Percentiles rank a stretch among this genome's conserved stretches.
These are phyloP conservation scores for Aspergillus floridensis DNA, from an alignment of 2,329 filamentous ascomycete species.

Conservation along the genomic window DNA sequence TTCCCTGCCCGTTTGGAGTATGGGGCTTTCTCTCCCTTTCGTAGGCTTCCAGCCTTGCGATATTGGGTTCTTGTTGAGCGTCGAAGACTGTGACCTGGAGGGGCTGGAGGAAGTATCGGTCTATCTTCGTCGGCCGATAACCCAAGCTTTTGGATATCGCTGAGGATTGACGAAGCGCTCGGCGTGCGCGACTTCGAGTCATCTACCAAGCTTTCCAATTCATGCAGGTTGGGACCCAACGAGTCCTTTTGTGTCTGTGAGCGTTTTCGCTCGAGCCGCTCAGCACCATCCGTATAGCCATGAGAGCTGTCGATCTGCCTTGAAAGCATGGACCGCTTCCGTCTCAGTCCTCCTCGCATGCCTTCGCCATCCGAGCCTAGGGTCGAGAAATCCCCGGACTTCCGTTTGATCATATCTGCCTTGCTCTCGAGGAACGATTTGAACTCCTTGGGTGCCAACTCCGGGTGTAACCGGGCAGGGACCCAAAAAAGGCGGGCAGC, in stretches of 20 bases:
- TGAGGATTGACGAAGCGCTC: slow-evolving; percentile 60
- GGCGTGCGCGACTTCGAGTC: slow-evolving; percentile 69
- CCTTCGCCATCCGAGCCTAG: slow-evolving; percentile 52
- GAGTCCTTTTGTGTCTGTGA: slow-evolving; percentile 58
- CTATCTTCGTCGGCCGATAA: slow-evolving; percentile 64
- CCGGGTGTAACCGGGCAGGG: slow-evolving; percentile 87
- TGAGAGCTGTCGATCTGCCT: slow-evolving; percentile 77
- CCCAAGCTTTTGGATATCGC: slow-evolving; percentile 43
- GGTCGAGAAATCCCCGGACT: slow-evolving; percentile 70
- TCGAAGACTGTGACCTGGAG: slow-evolving; percentile 74
- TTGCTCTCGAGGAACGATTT: slow-evolving; percentile 94
- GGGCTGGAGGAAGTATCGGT: slow-evolving; percentile 75
- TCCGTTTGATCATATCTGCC: slow-evolving; percentile 81
- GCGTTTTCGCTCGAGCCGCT: slow-evolving; percentile 70
- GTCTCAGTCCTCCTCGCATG: slow-evolving; percentile 61
- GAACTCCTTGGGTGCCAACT: slow-evolving; percentile 92
- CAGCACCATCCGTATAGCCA: slow-evolving; percentile 79
- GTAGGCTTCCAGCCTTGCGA: slow-evolving; percentile 73
- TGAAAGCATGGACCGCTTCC: slow-evolving; percentile 95
- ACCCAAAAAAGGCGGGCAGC: slow-evolving; percentile 92
- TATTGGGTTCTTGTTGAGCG: slow-evolving; percentile 92
- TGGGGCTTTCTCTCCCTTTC: slow-evolving; percentile 70
- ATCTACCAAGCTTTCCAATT: slow-evolving; percentile 77
- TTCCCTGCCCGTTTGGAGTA: slow-evolving; percentile 71
- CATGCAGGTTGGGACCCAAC: slow-evolving; percentile 62